Evolutionary conservation across 1,284 basidiomycete species (phyloP), one percentile per base, ranked within the genome.

Genomic region (Cutaneotrichosporon dermatis): DNA sequence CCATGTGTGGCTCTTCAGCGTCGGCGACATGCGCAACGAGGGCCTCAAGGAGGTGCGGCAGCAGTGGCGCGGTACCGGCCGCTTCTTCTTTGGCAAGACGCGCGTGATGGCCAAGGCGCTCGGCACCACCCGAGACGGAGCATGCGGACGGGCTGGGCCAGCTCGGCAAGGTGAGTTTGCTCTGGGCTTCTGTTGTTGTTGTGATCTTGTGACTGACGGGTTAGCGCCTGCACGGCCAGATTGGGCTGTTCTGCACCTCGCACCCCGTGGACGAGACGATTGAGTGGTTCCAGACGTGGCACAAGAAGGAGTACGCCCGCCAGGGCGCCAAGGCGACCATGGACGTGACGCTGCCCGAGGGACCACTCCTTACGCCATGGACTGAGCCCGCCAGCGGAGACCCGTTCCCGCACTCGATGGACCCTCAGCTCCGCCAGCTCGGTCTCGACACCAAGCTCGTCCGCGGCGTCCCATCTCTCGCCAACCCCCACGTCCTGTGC

Each of bases 51-150:
- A 92, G 63, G 90, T 98, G 48, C 84, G 95, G 66, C 86, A 86
- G 64, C 82, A 92, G 68, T 99, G 95, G 95, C 91, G 91, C 82
- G 91, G 91, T 61, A 86, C 89, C 64, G 90, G 88, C 48, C 85
- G 93, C 67, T 88, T 99, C 80, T 95, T 95, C 78, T 92, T 96
- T 80, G 95, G 92, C 42, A 85, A 89, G 72, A 88, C 89, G 66
- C 88, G 90, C 40, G 91, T 99, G 48, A 92, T 99, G 88, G 90
- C 92, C 45, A 94, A 94, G 78, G 95, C 92, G 48, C 82, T 99
- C n/a, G 95, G 95, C 4, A 84, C 86, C 55, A 88, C 83, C 84
- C 44, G 94, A 92, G 78, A 88, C 90, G 64, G 96, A 98, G 79
- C 86, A 94, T 74, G 83, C 86, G 63, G 80, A 83, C 62, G 94